Conservation (phyloP, 805 yeast genomes). For the Candida boidinii region DNA sequence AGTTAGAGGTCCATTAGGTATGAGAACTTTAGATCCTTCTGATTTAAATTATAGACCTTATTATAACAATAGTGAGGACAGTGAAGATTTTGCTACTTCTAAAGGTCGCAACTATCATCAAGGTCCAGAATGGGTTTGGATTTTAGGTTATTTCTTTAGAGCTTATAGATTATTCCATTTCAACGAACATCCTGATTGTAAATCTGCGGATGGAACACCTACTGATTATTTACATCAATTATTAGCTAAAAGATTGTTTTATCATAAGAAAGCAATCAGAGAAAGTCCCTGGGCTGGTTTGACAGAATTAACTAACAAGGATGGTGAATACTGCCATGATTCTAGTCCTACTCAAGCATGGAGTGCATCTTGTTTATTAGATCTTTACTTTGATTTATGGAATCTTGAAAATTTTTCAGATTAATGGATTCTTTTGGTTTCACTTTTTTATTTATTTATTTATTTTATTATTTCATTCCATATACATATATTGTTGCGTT, state of each 20-base stretch:
- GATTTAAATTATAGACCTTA: constrained; percentile 90
- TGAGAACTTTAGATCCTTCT: constrained; percentile 86
- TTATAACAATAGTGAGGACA: constrained; percentile 74
- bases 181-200: constrained; percentile 25
- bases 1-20: constrained; percentile 84
- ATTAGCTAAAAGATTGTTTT: constrained; percentile 50
- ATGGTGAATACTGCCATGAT: constrained; percentile 74
- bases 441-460: no score
- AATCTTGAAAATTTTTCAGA: no score
- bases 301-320: constrained; percentile 84
- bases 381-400: constrained; percentile 64
- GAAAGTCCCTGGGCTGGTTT: constrained; percentile 90
- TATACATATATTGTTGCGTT: no score
- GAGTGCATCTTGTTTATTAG: constrained; percentile 84
- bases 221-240: constrained; percentile 47
- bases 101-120: constrained; percentile 97
- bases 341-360: constrained; percentile 97
- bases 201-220: constrained; percentile 27
- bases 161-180: constrained; percentile 57
- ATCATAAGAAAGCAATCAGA: constrained; percentile 61
- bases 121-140: constrained; percentile 99
- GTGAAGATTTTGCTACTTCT: constrained; percentile 81
- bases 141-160: constrained; percentile 76
- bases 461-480: no score
- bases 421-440: no score